phyloP scores from a whole-genome alignment of 768 basidiomycete species.

The Boletus subcaerulescens region DNA sequence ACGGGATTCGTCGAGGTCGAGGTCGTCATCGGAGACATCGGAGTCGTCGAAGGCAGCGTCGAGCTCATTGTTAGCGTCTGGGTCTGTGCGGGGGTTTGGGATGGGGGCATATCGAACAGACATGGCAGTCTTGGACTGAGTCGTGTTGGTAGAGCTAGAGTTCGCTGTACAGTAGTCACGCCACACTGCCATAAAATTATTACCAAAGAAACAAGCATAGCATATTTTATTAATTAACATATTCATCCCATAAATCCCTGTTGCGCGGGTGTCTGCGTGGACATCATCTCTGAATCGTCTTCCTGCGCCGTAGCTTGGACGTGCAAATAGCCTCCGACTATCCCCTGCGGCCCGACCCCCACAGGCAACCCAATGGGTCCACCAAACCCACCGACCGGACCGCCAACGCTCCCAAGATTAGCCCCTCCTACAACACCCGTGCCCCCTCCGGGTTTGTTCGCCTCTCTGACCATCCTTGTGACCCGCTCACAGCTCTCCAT shows the following conservation, averaged over 20 bases:
- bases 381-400: conserved; percentile 29
- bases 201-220: neutral
- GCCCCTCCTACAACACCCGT: conserved; percentile 8
- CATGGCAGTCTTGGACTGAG: conserved; percentile 27
- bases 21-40: conserved; percentile 54
- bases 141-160: neutral
- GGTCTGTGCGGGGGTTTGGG: conserved; percentile 53
- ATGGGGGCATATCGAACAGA: conserved; percentile 67
- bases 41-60: conserved; percentile 85
- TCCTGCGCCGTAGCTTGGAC: conserved; percentile 9
- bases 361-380: conserved; percentile 26
- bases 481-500: conserved; percentile 75
- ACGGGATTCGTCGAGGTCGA: conserved; percentile 39
- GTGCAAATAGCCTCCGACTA: conserved; percentile 14
- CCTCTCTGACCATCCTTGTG: conserved; percentile 48
- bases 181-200: conserved; percentile 10
- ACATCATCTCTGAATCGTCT: conserved; percentile 11
- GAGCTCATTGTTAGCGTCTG: conserved; percentile 58
- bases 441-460: conserved; percentile 23
- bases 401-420: conserved; percentile 24
- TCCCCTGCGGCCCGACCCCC: conserved; percentile 20
- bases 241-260: conserved; percentile 22
- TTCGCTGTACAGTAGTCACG: neutral
- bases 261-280: conserved; percentile 10
- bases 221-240: too few relatives aligned